Evolutionary conservation across 768 basidiomycete species (phyloP), one percentile per base, ranked within the genome.

Genomic region (Pulveroboletus ravenelii): DNA sequence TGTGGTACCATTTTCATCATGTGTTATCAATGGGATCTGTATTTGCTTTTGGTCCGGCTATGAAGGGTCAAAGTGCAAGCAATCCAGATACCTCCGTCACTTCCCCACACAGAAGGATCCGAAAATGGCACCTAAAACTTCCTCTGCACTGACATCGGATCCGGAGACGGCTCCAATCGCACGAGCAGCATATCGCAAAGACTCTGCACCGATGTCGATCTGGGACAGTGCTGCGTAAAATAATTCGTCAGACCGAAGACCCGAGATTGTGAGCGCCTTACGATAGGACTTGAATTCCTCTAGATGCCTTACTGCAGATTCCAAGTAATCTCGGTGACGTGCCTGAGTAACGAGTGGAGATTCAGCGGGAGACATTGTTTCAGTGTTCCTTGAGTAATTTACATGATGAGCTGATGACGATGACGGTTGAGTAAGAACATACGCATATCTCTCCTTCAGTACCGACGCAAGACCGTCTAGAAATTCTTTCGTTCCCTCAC

Each of bases 31-130:
- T 23, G 2, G 20, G 20, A 23, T 23, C 20, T 23, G 20, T 23
- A 23, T 23, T 23, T 23, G 20, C 20, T 23, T 23, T 23, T 23
- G 20, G 20, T 23, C 20, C 20, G 20, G 20, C 20, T 23, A 23
- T 23, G 20, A 23, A 23, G 20, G 20, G n/a, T n/a, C n/a, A n/a
- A 23, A 4, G 20, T 23, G 20, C 20, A 23, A 23, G 20, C 2
- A 23, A 23, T 23, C 20, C 20, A 2, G 4, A 23, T 23, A 23
- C 20, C 20, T 23, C n/a, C n/a, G 27, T 36, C 47, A 90, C 71
- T 93, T 91, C 34, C 92, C 92, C 45, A 94, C 89, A 62, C 93
- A 95, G 66, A 95, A 95, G 45, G 89, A 86, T 31, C 77, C 74
- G 62, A 95, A 95, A 23, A 95, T 78, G 17, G 79, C 79, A 51